A percentile compares a stretch with the other conserved stretches of the same genome.
Conservation (phyloP, 345 rosid species). For the Gossypium herbaceum region DNA sequence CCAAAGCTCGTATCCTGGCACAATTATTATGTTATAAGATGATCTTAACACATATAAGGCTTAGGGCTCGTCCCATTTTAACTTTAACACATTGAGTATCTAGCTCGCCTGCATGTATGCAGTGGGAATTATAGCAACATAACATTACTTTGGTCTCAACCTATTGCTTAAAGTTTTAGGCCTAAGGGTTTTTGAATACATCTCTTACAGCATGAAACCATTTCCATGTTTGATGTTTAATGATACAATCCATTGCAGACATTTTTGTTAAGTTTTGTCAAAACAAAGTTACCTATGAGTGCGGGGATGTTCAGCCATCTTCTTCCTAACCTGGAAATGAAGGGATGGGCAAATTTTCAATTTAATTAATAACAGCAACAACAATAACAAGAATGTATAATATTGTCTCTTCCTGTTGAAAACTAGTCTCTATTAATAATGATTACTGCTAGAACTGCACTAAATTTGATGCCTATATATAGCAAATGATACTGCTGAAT, state of each 20-base stretch:
- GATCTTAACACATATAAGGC: background rate
- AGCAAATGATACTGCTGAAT: background rate
- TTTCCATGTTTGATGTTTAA: background rate
- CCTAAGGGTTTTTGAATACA: background rate
- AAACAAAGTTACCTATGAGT: conserved; percentile 53
- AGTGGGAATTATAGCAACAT: background rate
- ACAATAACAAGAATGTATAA: background rate
- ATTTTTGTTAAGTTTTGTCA: background rate
- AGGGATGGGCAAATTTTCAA: background rate
- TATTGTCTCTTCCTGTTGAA: background rate
- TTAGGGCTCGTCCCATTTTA: background rate
- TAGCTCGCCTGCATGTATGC: background rate
- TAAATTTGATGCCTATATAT: background rate
- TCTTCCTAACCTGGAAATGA: conserved; percentile 60
- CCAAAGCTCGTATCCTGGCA: background rate
- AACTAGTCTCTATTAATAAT: background rate
- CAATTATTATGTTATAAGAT: background rate
- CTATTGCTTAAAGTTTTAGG: background rate
- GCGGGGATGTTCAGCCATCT: conserved; percentile 59
- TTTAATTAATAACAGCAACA: background rate
- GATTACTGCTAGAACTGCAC: background rate
- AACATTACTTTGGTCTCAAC: background rate
- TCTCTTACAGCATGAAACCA: background rate
- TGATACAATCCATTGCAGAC: background rate
- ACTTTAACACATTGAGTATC: background rate